Conservation (phyloP, 495 filamentous ascomycete genomes). For the Acidomyces sp. region DNA sequence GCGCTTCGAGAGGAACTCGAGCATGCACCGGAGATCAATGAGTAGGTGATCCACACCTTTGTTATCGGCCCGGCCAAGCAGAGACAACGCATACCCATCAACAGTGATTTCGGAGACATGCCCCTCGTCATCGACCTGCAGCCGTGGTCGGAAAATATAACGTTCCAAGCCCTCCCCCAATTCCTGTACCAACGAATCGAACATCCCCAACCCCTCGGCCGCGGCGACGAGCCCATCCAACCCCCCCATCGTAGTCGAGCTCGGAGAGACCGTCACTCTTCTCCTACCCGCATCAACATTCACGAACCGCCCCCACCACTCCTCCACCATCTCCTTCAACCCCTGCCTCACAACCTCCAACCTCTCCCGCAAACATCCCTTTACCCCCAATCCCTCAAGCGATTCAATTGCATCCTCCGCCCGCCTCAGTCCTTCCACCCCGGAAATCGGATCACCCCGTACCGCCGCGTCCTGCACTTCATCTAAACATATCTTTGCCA, state of each 20-base stretch:
- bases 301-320: slow-evolving; percentile 31
- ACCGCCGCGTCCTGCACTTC: slow-evolving; percentile 26
- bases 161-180: slow-evolving; percentile 15
- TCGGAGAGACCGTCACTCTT: slow-evolving; percentile 21
- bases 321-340: slow-evolving; percentile 22
- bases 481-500: slow-evolving; percentile 34
- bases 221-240: slow-evolving; percentile 12
- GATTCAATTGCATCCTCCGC: slow-evolving; percentile 40
- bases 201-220: slow-evolving; percentile 5
- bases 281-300: slow-evolving; percentile 19
- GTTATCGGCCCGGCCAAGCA: slow-evolving; percentile 25
- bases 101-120: slow-evolving; percentile 18
- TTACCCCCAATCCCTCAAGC: slow-evolving; percentile 21
- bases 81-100: slow-evolving; percentile 21
- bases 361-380: slow-evolving; percentile 25
- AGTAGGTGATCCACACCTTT: slow-evolving; percentile 19
- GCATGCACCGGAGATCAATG: slow-evolving; percentile 44
- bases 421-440: slow-evolving; percentile 29
- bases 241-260: not conserved
- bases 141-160: slow-evolving; percentile 8
- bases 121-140: slow-evolving; percentile 7
- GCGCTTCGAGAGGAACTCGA: slow-evolving; percentile 49
- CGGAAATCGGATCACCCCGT: slow-evolving; percentile 19
- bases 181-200: slow-evolving; percentile 18
- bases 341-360: slow-evolving; percentile 22